phyloP scores from a whole-genome alignment of 257 asterid genomes.

The Lithospermum erythrorhizon region DNA sequence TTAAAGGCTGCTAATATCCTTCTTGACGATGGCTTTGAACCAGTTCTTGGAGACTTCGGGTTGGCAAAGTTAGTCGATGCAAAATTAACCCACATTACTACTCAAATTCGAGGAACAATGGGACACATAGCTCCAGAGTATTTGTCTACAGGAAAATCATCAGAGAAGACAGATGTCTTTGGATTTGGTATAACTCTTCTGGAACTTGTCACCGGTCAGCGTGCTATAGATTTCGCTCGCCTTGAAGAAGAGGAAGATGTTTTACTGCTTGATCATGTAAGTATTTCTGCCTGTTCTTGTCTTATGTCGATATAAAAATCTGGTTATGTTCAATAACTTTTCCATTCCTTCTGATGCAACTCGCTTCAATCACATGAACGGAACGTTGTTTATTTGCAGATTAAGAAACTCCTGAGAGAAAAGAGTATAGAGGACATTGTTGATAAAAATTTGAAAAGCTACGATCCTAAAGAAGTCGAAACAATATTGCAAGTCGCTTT shows the following conservation, averaged over 20 bases:
- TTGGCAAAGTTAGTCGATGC: slow-evolving; percentile 70
- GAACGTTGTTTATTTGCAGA: slow-evolving; percentile 21
- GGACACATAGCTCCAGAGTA: slow-evolving; percentile 96
- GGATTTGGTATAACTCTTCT: slow-evolving; percentile 88
- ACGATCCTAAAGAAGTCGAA: slow-evolving; percentile 49
- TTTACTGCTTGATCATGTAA: slow-evolving; percentile 76
- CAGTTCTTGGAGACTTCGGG: slow-evolving; percentile 91
- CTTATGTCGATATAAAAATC: background rate
- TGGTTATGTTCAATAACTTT: background rate
- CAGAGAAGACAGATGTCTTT: slow-evolving; percentile 81
- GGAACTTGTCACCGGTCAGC: slow-evolving; percentile 80
- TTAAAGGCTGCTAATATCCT: slow-evolving; percentile 91
- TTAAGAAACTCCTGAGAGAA: slow-evolving; percentile 62
- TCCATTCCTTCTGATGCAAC: background rate
- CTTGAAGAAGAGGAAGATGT: slow-evolving; percentile 96
- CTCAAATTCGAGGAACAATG: slow-evolving; percentile 95
- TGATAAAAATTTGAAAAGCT: slow-evolving; percentile 42
- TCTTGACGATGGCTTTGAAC: slow-evolving; percentile 58
- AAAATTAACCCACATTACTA: slow-evolving; percentile 63
- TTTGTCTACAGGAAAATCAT: slow-evolving; percentile 78
- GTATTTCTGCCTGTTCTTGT: slow-evolving; percentile 6
- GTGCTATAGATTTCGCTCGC: slow-evolving; percentile 80
- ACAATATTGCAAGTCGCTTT: slow-evolving; percentile 71
- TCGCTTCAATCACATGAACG: background rate
- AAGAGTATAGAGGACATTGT: slow-evolving; percentile 59